Evolutionary conservation across 495 filamentous ascomycete genomes (phyloP).

Genomic region (Rhizodiscina lignyota): DNA sequence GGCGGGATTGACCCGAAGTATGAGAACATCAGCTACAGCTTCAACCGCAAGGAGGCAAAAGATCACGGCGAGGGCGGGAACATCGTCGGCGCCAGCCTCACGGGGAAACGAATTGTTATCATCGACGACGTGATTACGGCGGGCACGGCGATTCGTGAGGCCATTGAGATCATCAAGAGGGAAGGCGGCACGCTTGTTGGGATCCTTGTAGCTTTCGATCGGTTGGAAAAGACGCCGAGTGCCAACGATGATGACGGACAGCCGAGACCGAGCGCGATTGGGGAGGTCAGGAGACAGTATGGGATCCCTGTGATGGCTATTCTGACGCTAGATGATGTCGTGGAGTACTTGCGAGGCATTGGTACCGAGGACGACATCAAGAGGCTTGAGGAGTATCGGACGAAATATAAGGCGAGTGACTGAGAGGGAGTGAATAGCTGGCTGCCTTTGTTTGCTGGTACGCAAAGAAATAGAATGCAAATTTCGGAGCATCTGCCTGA

Average conservation of each 20-base stretch:
- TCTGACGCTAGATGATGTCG: slow-evolving; percentile 55
- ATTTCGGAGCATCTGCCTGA: too few relatives aligned
- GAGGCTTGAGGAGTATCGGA: slow-evolving; percentile 61
- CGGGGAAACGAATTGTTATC: slow-evolving; percentile 70
- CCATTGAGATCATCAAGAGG: slow-evolving; percentile 62
- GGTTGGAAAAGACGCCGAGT: slow-evolving; percentile 59
- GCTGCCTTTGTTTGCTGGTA: too few relatives aligned
- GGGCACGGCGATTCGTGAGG: slow-evolving; percentile 82
- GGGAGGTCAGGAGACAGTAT: slow-evolving; percentile 55
- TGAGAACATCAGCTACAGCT: slow-evolving; percentile 54
- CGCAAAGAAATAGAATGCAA: too few relatives aligned
- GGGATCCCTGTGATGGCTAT: slow-evolving; percentile 25
- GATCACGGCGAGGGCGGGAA: slow-evolving; percentile 84
- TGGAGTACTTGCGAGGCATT: slow-evolving; percentile 43
- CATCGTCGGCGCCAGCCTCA: slow-evolving; percentile 73
- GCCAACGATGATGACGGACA: slow-evolving; percentile 15
- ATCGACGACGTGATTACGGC: slow-evolving; percentile 95
- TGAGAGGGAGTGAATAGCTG: too few relatives aligned
- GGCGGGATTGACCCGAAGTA: slow-evolving; percentile 42
- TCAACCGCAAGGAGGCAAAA: slow-evolving; percentile 92
- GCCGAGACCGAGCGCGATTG: slow-evolving; percentile 33
- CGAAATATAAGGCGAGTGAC: slow-evolving; percentile 50
- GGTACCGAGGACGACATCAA: slow-evolving; percentile 44
- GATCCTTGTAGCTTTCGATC: slow-evolving; percentile 74
- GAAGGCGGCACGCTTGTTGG: slow-evolving; percentile 72